Evolutionary conservation across 75 land plant species (phyloP), one percentile per base, ranked within the genome.

Genomic region (Larix kaempferi): DNA sequence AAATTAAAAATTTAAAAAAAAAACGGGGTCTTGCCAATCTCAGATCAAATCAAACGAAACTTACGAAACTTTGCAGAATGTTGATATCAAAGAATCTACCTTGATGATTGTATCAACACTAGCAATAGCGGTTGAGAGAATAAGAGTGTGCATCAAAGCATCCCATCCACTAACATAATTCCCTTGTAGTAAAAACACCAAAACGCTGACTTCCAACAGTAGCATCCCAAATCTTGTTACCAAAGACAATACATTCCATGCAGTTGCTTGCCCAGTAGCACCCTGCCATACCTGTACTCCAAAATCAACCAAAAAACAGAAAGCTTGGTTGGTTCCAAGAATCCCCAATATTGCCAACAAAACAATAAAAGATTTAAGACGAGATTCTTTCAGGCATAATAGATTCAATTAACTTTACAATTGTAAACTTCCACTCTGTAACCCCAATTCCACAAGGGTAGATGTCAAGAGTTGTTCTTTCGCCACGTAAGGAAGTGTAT

Each of bases 111-210:
- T 60, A 84, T 96, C 98, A 0, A 81, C 78, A 22, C 83, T 84
- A 82, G 96, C 95, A 76, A 94, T 62, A 6, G 89, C 71, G 54
- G 92, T 95, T 33, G 99, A 92, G 35, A 92, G 78, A 6, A 82
- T 59, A 55, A 94, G 89, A 61, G 92, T 91, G 0, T 87, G 93
- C 25, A 89, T 75, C 39, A 96, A 76, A 66, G 91, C 87, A 81
- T 92, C 92, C 86, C 92, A 81, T 4, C 92, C 94, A 80, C 91
- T 92, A 13, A 85, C 91, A 81, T 89, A 80, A 80, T 86, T 89
- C 52, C 90, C 99, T 79, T 96, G 93, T 41, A 93, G 89, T 57
- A 96, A 75, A 63, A 94, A 96, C 8, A 87, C 92, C 69, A 96
- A 59, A 76, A 96, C 81, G 63, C 95, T 92, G 11, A 96, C 78